Evolutionary conservation across 768 basidiomycete species (phyloP).

Genomic region (Suillus placidus): DNA sequence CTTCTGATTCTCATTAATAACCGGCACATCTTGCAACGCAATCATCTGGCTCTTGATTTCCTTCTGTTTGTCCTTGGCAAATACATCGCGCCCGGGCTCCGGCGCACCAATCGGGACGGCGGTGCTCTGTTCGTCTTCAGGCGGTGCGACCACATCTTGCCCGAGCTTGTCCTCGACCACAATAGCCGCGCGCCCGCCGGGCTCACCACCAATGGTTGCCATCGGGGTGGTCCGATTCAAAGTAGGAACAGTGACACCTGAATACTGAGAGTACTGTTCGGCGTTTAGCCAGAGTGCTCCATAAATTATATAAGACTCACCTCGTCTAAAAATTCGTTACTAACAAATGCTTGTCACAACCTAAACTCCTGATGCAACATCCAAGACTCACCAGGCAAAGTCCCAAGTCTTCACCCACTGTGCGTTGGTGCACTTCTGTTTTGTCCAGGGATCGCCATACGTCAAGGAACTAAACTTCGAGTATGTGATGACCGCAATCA

Average conservation of each 20-base stretch:
- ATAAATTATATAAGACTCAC: slow-evolving; percentile 44
- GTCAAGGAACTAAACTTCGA: slow-evolving; percentile 75
- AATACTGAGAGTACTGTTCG: slow-evolving; percentile 61
- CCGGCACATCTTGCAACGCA: slow-evolving; percentile 15
- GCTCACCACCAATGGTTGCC: slow-evolving; percentile 54
- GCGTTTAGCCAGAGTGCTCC: neutral
- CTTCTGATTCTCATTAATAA: slow-evolving; percentile 24
- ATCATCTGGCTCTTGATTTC: slow-evolving; percentile 50
- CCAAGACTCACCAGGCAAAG: slow-evolving; percentile 73
- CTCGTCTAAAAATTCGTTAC: slow-evolving; percentile 68
- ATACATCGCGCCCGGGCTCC: slow-evolving; percentile 78
- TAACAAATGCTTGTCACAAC: slow-evolving; percentile 26
- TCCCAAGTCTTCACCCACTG: slow-evolving; percentile 96
- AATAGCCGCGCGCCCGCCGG: slow-evolving; percentile 54
- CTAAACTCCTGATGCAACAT: neutral
- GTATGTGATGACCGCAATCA: slow-evolving; percentile 81
- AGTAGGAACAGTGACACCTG: slow-evolving; percentile 38
- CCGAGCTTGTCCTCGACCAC: slow-evolving; percentile 50
- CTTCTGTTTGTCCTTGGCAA: slow-evolving; percentile 52
- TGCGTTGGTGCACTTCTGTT: slow-evolving; percentile 67
- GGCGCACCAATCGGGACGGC: slow-evolving; percentile 51
- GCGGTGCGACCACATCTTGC: slow-evolving; percentile 18
- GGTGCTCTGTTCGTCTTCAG: slow-evolving; percentile 34
- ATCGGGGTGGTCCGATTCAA: slow-evolving; percentile 42
- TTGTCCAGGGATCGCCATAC: slow-evolving; percentile 91